These are phyloP conservation scores for Boletellus sp. DNA, from an alignment of 768 basidiomycete genomes.

Conservation along the genomic window DNA sequence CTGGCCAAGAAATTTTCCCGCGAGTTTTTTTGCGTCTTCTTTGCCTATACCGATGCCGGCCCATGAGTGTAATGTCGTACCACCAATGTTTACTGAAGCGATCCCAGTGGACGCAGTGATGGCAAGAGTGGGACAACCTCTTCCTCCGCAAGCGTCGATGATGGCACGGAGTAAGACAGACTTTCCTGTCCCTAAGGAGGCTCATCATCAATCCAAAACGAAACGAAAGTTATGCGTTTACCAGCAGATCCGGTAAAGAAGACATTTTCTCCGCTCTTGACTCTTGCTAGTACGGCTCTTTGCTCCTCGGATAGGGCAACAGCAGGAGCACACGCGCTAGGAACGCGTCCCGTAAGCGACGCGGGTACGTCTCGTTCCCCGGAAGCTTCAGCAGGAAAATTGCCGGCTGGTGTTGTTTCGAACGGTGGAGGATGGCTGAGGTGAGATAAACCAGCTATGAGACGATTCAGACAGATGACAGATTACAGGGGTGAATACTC, in stretches of 20 bases:
- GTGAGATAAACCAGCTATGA: slow-evolving; percentile 4
- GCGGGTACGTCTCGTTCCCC: not conserved
- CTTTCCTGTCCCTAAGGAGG: slow-evolving; percentile 66
- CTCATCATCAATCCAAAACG: not conserved
- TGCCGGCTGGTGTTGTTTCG: not conserved
- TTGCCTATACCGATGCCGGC: slow-evolving; percentile 76
- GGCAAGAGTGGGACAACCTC: slow-evolving; percentile 41
- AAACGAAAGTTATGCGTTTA: not conserved
- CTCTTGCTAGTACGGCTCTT: slow-evolving; percentile 43
- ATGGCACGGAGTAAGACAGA: slow-evolving; percentile 78
- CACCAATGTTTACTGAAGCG: slow-evolving; percentile 80
- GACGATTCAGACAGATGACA: not conserved
- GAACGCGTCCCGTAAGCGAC: not conserved
- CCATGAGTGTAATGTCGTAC: slow-evolving; percentile 78
- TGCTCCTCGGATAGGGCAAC: slow-evolving; percentile 53
- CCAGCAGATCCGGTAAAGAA: slow-evolving; percentile 90
- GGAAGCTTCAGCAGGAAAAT: not conserved
- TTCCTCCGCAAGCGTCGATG: slow-evolving; percentile 47
- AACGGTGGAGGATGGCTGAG: not conserved
- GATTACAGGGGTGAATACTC: not conserved
- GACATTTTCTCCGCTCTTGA: slow-evolving; percentile 59
- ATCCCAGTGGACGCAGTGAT: slow-evolving; percentile 81
- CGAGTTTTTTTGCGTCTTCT: slow-evolving; percentile 48
- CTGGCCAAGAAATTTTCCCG: slow-evolving; percentile 50
- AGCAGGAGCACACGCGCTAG: slow-evolving; percentile 5